Evolutionary conservation across 495 filamentous ascomycete species (phyloP), one percentile per base, ranked within the genome.

Genomic region (Daldinia vernicosa): DNA sequence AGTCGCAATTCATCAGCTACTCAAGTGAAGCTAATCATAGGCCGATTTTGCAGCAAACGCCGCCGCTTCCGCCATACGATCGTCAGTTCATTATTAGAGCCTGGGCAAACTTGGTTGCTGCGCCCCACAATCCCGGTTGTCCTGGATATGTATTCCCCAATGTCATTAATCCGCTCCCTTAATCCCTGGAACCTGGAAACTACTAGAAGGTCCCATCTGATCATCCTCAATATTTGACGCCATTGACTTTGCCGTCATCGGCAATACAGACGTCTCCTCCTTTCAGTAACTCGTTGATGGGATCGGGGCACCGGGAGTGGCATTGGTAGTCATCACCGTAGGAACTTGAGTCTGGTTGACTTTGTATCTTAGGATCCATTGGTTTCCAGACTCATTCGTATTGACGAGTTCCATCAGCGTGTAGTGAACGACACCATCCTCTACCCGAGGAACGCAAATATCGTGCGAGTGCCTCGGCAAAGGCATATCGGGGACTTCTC

Each of bases 391-490:
- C 11, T 74, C 66, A 8, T 70, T 74, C 1, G 66, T 66, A 28
- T 74, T 76, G 40, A 83, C 76, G 27, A 84, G 76, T 56, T 83
- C 81, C 80, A 82, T 82, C 60, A 81, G 55, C 6, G 75, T 83
- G 71, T 84, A 84, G 40, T 80, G 78, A 26, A 85, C 67, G 9
- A 72, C 78, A 19, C 83, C 84, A 27, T 81, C 78, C 55, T 78
- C 76, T 27, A 81, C 70, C n/a, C 78, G 78, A 19, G 84, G 83
- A 17, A 84, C 80, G 47, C 76, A 80, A 33, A 79, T 74, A 60
- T 82, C 76, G 56, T 51, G 72, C 4, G 76, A 69, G 35, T 71
- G 77, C 63, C 63, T 79, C 74, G 35, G 69, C 59, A 63, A 61
- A 68, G 70, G 33, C 56, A 63, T 50, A 60, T 66, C 54, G 69